These are phyloP conservation scores for Stipa capillata DNA, from an alignment of 176 grass and related monocot genomes.

Conservation along the genomic window DNA sequence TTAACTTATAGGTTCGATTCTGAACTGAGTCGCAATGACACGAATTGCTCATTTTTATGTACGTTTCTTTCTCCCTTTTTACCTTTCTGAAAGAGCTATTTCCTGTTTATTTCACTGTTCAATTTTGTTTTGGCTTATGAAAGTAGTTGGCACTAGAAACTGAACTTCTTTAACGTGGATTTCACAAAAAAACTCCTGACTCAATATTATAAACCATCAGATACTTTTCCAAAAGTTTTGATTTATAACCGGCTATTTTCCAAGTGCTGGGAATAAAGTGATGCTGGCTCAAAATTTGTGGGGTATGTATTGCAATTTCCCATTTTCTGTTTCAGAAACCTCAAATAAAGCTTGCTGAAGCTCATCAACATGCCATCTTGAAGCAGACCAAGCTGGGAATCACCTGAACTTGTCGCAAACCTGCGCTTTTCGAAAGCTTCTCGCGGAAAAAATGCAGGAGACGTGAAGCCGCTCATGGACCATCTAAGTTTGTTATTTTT, in stretches of 20 bases:
- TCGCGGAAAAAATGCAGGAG: not conserved
- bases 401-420: slow-evolving; percentile 13
- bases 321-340: not conserved
- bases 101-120: not conserved
- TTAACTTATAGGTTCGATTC: not conserved
- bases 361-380: slow-evolving; percentile 14
- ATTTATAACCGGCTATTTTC: not conserved
- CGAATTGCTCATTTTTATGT: not conserved
- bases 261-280: not conserved
- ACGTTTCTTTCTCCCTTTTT: not conserved
- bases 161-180: not conserved
- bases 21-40: not conserved
- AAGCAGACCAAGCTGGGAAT: slow-evolving; percentile 24
- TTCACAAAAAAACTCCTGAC: not conserved
- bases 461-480: slow-evolving; percentile 13
- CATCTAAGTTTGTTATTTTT: slow-evolving; percentile 15
- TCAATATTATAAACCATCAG: not conserved
- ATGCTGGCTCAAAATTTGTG: not conserved
- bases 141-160: not conserved
- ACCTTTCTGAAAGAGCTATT: not conserved
- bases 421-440: slow-evolving; percentile 1
- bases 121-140: not conserved
- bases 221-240: not conserved
- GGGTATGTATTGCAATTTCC: not conserved
- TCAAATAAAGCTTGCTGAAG: slow-evolving; percentile 2